phyloP scores from a whole-genome alignment of 352 stramenopile genomes.

The Phytopythium delawarense region DNA sequence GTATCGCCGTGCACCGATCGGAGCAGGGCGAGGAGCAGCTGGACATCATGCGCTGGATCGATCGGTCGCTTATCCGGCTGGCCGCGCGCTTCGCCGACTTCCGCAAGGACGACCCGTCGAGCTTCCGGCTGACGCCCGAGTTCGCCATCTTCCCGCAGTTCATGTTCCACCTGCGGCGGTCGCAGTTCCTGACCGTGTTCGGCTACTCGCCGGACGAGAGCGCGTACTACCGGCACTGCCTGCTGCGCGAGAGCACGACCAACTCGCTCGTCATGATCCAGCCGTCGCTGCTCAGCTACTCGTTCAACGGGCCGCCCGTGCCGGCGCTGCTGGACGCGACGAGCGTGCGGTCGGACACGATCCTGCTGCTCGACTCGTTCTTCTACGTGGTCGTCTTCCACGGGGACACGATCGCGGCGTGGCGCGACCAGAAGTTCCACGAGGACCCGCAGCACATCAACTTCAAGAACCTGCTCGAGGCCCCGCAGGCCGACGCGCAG shows the following conservation, averaged over 20 bases:
- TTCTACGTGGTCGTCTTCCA: constrained; percentile 99
- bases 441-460: constrained; percentile 95
- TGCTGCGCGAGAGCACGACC: constrained; percentile 95
- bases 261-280: constrained; percentile 99
- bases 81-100: constrained; percentile 99
- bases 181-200: constrained; percentile 99
- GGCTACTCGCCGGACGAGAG: constrained; percentile 99
- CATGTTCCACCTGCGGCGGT: constrained; percentile 99
- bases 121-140: constrained; percentile 95
- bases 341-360: constrained; percentile 96
- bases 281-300: constrained; percentile 98
- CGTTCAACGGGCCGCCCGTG: constrained; percentile 89
- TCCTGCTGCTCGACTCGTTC: constrained; percentile 99
- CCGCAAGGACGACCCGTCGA: constrained; percentile 95
- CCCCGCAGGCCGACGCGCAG: constrained; percentile 97
- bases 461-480: constrained; percentile 98
- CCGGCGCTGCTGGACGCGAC: constrained; percentile 87
- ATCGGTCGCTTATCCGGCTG: constrained; percentile 97
- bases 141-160: constrained; percentile 99
- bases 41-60: constrained; percentile 90
- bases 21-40: constrained; percentile 84
- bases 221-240: constrained; percentile 94
- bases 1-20: constrained; percentile 83
- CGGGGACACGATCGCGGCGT: constrained; percentile 98
- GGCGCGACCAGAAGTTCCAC: constrained; percentile 96